Conservation (phyloP, 495 filamentous ascomycete genomes). For the Aspergillus taichungensis region DNA sequence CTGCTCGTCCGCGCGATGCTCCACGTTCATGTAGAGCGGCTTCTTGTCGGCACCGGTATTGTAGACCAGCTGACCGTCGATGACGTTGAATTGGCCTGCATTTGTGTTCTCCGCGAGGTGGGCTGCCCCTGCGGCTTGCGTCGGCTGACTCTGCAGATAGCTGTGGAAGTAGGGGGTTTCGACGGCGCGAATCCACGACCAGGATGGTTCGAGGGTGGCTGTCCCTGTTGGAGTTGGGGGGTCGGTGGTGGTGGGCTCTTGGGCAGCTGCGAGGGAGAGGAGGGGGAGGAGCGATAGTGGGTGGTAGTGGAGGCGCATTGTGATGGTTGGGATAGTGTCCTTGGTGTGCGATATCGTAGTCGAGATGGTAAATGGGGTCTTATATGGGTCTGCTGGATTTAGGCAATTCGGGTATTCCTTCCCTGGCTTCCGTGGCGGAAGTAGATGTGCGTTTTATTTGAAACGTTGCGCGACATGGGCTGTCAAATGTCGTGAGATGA, state of each 20-base stretch:
- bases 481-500: too few species aligned
- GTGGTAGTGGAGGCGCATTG: too few species aligned
- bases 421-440: too few species aligned
- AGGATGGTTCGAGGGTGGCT: conserved; percentile 3
- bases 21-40: conserved; percentile 7
- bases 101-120: conserved; percentile 4
- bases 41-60: conserved; percentile 2
- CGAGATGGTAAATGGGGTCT: too few species aligned
- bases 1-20: conserved; percentile 1
- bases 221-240: conserved; percentile 14
- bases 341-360: too few species aligned
- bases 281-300: background rate
- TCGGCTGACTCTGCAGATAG: conserved; percentile 8
- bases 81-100: conserved; percentile 8
- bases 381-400: too few species aligned
- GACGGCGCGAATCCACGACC: conserved; percentile 7
- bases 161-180: conserved; percentile 6
- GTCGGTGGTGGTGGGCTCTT: background rate
- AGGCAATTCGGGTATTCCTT: too few species aligned
- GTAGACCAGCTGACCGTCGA: conserved; percentile 7
- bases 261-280: conserved; percentile 1
- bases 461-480: too few species aligned
- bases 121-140: background rate
- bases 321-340: too few species aligned
- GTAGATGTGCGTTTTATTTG: too few species aligned